Base-by-base conservation (phyloP, 768 basidiomycete species). In the Hypholoma fasciculare region DNA sequence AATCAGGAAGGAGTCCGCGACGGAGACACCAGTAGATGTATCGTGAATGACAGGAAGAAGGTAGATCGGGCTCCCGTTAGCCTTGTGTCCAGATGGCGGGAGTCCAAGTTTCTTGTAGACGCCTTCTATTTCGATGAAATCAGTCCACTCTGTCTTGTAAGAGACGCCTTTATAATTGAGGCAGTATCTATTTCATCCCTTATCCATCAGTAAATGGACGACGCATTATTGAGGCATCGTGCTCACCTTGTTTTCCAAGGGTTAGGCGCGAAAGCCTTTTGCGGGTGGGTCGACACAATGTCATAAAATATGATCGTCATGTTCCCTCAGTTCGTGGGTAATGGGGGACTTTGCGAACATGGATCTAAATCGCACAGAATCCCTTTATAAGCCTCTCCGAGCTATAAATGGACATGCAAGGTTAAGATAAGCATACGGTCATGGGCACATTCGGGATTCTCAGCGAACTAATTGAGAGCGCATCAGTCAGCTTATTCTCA, bases 81-180 rank as follows among this genome's bases (percentile, higher is more conserved):
- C 23, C 6, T 17, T 27, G 20, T 27, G 7, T 7, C 23, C 12
- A 26, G 23, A 43, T 5, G 52, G 40, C 19, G 16, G 13, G 4
- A 53, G 19, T 1, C 39, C 39, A 17, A 42, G 39, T 23, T 53
- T 53, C 39, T 53, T 40, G 37, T 43, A 53, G 30, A 40, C 37
- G 13, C 40, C 27, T 20, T 53, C 20, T 14, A 53, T 53, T 30
- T 43, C 52, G 19, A 38, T 38, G 6, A 39, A 43, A n/a, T 53
- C 52, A 3, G 42, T 39, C 39, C 38, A 53, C 23, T 53, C 52
- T 9, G 52, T 53, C 40, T n/a, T 42, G 52, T 53, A 53, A 2
- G 52, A 39, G 12, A 53, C n/a, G 13, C 40, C 52, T 30, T 53
- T 53, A 23, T 13, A 53, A 43, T 53, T 53, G 9, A 53, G 40